Evolutionary conservation across 345 rosid species (phyloP), one percentile per base, ranked within the genome.

Genomic region (Lumnitzera racemosa): DNA sequence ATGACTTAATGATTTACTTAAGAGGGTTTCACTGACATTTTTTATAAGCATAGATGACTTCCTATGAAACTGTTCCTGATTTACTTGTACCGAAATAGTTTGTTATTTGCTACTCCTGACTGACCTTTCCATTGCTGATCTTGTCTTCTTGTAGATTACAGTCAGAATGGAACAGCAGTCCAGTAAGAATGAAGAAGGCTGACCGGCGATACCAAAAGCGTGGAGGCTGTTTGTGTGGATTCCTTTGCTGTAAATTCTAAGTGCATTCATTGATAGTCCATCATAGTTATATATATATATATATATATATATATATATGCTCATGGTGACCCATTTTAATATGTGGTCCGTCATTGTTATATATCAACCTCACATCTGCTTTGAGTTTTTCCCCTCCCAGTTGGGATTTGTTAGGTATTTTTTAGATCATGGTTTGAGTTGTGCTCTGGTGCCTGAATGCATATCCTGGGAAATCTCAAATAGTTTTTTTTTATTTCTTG

Each of bases 81-180:
- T 36, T 36, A 36, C 43, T 36, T 36, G 7, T 36, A 4, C 7
- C 0, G 43, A 9, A 27, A 36, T 36, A 9, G 43, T 36, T 36
- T 9, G 11, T 36, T 1, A 36, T 9, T 27, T 36, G 43, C 7
- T 4, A 36, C 1, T 9, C 6, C 7, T 36, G 43, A 7, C 43
- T 36, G 43, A 36, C 10, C 43, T 36, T 36, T 36, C 7, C 43
- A 36, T 36, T 7, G 43, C 43, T 36, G 9, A 5, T 36, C 43
- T 36, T 36, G 43, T 36, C 43, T 36, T 36, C 1, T 2, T 46
- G 0, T 62, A 80, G 84, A 71, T 57, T 80, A 58, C 57, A 72
- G 51, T 23, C 70, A 1, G 79, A 80, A 27, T 76, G 84, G 84
- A 69, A 36, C 36, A 72, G 79, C 57, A 80, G 84, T 61, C 84